Evolutionary conservation across 306 rosid species (phyloP).

Genomic region (Vigna trinervia): DNA sequence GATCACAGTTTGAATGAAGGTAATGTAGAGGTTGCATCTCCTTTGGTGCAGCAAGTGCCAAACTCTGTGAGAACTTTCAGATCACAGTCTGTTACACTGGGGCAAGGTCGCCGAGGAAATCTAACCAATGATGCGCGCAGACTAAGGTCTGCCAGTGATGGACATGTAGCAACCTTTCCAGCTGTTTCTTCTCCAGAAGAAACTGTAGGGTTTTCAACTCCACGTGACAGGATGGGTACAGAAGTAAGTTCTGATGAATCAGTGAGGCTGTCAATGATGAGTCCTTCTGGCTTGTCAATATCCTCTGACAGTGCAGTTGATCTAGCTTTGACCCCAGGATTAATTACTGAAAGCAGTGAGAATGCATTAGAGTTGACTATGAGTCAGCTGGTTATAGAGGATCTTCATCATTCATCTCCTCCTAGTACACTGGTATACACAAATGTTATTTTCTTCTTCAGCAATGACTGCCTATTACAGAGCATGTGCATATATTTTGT

Average conservation of each 20-base stretch:
- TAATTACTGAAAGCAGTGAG: conserved; percentile 52
- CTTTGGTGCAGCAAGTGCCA: conserved; percentile 56
- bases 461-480: conserved; percentile 29
- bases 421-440: conserved; percentile 66
- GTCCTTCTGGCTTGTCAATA: conserved; percentile 62
- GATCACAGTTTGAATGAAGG: conserved; percentile 49
- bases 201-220: conserved; percentile 50
- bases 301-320: conserved; percentile 60
- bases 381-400: conserved; percentile 43
- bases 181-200: conserved; percentile 53
- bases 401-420: conserved; percentile 59
- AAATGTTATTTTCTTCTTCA: background rate
- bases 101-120: conserved; percentile 37
- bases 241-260: conserved; percentile 51
- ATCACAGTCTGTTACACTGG: conserved; percentile 57
- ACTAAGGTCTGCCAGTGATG: conserved; percentile 57
- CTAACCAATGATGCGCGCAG: conserved; percentile 51
- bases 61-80: conserved; percentile 51
- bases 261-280: conserved; percentile 49
- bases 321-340: conserved; percentile 44
- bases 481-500: conserved; percentile 3
- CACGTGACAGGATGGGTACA: conserved; percentile 35
- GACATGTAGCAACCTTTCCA: conserved; percentile 32
- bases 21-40: conserved; percentile 47
- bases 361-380: conserved; percentile 46